A percentile compares a stretch with the other conserved stretches of the same genome.
These are phyloP conservation scores for Rosa hybrid DNA, from an alignment of 331 rosid species.

Conservation along the genomic window DNA sequence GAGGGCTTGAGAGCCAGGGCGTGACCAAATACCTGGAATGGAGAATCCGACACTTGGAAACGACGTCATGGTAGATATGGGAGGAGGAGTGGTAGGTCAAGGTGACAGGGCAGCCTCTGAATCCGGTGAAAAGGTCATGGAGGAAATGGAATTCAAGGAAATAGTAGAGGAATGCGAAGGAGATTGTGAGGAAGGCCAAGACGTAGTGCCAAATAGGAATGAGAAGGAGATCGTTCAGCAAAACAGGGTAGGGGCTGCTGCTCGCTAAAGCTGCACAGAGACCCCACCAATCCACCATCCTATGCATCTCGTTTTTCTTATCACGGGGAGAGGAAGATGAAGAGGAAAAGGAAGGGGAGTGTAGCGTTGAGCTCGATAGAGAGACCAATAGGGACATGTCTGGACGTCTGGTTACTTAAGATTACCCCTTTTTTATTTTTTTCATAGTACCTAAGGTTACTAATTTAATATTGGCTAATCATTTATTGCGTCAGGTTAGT, in stretches of 20 bases:
- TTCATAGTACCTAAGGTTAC: no score
- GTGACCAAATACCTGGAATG: conserved; percentile 60
- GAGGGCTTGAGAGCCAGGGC: conserved; percentile 90
- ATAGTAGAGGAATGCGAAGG: conserved; percentile 38
- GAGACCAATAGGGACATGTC: no score
- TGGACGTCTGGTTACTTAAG: no score
- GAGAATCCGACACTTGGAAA: conserved; percentile 73
- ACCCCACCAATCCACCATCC: no score
- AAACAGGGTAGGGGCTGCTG: conserved; percentile 35
- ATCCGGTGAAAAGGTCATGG: conserved; percentile 47
- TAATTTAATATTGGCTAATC: no score
- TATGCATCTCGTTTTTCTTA: no score
- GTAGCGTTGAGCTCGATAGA: no score
- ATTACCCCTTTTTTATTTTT: no score
- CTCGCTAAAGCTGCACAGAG: no score
- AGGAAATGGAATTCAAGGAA: conserved; percentile 70
- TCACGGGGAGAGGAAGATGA: no score
- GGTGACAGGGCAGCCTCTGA: conserved; percentile 46
- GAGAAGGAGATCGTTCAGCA: conserved; percentile 38
- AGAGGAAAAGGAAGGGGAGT: no score
- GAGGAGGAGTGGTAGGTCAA: conserved; percentile 54
- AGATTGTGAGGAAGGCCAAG: conserved; percentile 18
- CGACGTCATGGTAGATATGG: conserved; percentile 52
- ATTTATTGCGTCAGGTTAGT: no score
- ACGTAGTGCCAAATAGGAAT: conserved; percentile 61